phyloP scores from a whole-genome alignment of 2,329 filamentous ascomycete species.

The Parastagonospora avenae region DNA sequence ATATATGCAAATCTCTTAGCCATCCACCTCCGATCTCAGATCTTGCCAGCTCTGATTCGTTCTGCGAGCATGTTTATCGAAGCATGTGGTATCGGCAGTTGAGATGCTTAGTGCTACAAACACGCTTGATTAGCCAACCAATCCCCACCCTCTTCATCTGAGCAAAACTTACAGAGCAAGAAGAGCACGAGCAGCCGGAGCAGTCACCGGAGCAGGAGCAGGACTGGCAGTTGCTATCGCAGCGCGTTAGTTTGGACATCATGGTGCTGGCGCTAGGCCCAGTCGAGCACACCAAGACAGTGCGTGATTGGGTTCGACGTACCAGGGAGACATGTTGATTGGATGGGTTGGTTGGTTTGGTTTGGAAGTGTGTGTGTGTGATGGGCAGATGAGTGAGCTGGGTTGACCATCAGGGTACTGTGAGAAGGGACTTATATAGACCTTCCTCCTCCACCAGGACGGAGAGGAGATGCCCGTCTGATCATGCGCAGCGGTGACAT shows the following conservation, averaged over 20 bases:
- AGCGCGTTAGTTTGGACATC: conserved; percentile 5
- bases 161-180: conserved; percentile 19
- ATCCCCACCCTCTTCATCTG: not conserved
- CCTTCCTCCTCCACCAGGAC: not conserved
- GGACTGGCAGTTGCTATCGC: conserved; percentile 5
- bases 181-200: conserved; percentile 31
- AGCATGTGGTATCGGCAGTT: not conserved
- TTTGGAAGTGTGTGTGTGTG: not conserved
- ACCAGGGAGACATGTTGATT: conserved; percentile 26
- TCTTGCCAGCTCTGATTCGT: not conserved
- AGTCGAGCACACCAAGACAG: not conserved
- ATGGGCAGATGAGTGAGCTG: not conserved
- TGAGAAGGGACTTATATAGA: conserved; percentile 12
- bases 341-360: conserved; percentile 5
- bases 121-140: not conserved
- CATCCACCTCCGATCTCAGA: not conserved
- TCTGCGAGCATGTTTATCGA: not conserved
- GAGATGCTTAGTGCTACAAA: conserved; percentile 8
- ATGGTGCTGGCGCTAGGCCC: conserved; percentile 12
- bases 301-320: not conserved
- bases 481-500: conserved; percentile 3
- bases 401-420: conserved; percentile 21
- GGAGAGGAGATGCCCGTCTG: not conserved
- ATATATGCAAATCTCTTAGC: too few species aligned
- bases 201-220: conserved; percentile 32